phyloP scores from a whole-genome alignment of 2,329 filamentous ascomycete species.

The Rutstroemia sp. region DNA sequence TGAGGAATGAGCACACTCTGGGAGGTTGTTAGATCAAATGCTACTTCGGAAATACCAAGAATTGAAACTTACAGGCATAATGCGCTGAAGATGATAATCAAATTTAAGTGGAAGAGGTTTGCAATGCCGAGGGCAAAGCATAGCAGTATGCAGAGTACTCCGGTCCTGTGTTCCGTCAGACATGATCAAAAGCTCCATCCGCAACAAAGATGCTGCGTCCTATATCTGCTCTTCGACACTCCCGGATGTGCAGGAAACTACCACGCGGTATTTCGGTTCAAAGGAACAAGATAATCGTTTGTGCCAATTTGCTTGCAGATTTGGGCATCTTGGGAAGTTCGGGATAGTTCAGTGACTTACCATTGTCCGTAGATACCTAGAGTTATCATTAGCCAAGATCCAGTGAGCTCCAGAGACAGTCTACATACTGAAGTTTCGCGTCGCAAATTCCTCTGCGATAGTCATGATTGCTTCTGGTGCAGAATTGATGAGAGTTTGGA shows the following conservation, averaged over 20 bases:
- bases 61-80: constrained; percentile 44
- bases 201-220: neutral
- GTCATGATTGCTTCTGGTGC: constrained; percentile 48
- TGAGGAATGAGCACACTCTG: constrained; percentile 63
- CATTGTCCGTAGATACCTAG: constrained; percentile 70
- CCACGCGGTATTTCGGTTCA: neutral
- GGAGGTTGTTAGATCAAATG: constrained; percentile 5
- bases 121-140: constrained; percentile 63
- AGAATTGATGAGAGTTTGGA: neutral
- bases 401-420: neutral
- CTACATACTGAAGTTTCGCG: constrained; percentile 65
- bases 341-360: constrained; percentile 39
- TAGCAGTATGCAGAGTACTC: constrained; percentile 62
- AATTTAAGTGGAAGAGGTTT: constrained; percentile 52
- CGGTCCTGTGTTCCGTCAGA: constrained; percentile 44
- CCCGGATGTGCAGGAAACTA: too few species aligned
- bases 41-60: neutral
- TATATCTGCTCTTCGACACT: neutral
- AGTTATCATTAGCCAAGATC: constrained; percentile 17
- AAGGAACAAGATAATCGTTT: neutral
- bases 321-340: neutral
- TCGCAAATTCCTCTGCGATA: constrained; percentile 64
- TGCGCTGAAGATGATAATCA: constrained; percentile 37
- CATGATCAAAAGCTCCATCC: constrained; percentile 3
- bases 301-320: too few species aligned